A percentile compares a stretch with the other conserved stretches of the same genome.
phyloP scores from a whole-genome alignment of 2,329 filamentous ascomycete genomes.

The Xylaria sp. region DNA sequence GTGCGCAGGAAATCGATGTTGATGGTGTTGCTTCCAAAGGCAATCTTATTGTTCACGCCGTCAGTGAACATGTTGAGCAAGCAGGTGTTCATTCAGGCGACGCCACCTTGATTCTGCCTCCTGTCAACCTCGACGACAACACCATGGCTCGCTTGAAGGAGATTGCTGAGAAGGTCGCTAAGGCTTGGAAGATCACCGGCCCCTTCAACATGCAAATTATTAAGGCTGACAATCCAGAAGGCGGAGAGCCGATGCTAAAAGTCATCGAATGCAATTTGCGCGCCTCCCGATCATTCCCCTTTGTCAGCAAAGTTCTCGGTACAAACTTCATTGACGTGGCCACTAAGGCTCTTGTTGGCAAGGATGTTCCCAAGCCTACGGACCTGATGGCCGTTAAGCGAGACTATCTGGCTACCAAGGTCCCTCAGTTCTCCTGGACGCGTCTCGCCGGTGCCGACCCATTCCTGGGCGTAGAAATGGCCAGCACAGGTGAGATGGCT shows the following conservation, averaged over 20 bases:
- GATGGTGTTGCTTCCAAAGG: conserved; percentile 90
- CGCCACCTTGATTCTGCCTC: conserved; percentile 92
- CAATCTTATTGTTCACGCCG: conserved; percentile 87
- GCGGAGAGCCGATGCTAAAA: conserved; percentile 81
- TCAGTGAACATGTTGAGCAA: conserved; percentile 96
- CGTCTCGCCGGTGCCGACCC: conserved; percentile 96
- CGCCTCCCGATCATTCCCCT: conserved; percentile 97
- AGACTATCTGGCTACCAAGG: conserved; percentile 95
- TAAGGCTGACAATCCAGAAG: conserved; percentile 82
- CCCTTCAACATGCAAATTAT: conserved; percentile 99
- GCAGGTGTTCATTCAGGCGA: conserved; percentile 98
- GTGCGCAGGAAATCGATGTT: conserved; percentile 94
- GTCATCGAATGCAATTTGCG: conserved; percentile 99
- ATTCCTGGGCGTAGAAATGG: conserved; percentile 98
- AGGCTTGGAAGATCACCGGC: conserved; percentile 96
- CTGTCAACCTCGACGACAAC: conserved; percentile 77
- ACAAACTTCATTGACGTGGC: conserved; percentile 97
- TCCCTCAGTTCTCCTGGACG: conserved; percentile 99
- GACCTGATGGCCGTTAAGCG: conserved; percentile 92
- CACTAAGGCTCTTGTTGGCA: conserved; percentile 88
- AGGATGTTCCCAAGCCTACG: conserved; percentile 82
- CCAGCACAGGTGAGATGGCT: conserved; percentile 95
- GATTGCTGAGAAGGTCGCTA: conserved; percentile 94
- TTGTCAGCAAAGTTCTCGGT: conserved; percentile 95
- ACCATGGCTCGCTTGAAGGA: conserved; percentile 91